Evolutionary conservation across 306 rosid species (phyloP), one percentile per base, ranked within the genome.

Genomic region (Calophaca sinica): DNA sequence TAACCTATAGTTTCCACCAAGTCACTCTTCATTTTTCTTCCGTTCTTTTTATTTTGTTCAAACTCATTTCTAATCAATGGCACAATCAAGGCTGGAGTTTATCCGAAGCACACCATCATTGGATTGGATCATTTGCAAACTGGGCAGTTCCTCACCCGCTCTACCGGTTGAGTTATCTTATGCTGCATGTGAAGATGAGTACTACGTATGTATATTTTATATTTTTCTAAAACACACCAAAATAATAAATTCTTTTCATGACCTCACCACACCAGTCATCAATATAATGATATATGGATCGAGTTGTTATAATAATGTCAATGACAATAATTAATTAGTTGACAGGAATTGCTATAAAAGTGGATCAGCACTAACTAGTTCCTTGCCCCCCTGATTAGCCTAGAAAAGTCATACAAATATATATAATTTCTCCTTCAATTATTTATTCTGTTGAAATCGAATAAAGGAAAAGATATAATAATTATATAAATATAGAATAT

Each of bases 121-220:
- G 32, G 39, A 54, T 46, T 26, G 32, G 39, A 48, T 29, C 60
- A 53, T 41, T 71, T 31, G 31, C 64, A 62, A 32, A 36, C 9
- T 54, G 26, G 36, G 28, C 38, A 5, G 41, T 28, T 65, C 26
- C 50, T 62, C 20, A 0, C 66, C 13, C 44, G 12, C 63, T 41
- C 59, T 44, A 49, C 8, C 4, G 4, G 55, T 62, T 45, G 12
- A 32, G 10, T 65, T 58, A 52, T 63, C 44, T 64, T 70, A 41
- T 64, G 38, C 14, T 58, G 75, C 79, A 64, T 73, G 77, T 67
- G 65, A 73, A 7, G 26, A 72, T 9, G 48, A 52, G 4, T 54
- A 4, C 26, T 45, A 13, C 12, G 28, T 26, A 50, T 1, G 9
- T 45, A 1, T 46, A 5, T n/a, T 45, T 33, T 65, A n/a, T 66